Base-by-base conservation (phyloP, 2,329 filamentous ascomycete genomes). In the Dactylellina haptotyla region DNA sequence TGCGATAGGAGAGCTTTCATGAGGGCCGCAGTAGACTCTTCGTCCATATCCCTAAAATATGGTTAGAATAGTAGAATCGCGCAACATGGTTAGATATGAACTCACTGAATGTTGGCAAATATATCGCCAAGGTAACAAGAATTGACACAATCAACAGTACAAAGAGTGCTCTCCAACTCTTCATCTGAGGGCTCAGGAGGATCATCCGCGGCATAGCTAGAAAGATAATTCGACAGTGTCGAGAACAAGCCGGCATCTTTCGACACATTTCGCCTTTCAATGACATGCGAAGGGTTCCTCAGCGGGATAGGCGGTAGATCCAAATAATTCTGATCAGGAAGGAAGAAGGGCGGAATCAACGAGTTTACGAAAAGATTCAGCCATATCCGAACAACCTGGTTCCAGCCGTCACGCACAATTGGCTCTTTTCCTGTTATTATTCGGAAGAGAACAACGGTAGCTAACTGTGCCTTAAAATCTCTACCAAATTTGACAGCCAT, bases 151-250 rank as follows among this genome's bases (percentile, higher is more conserved):
- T 98, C 95, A 1, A 97, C 91, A 0, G 95, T 94, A 79, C 91
- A 95, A 8, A 99, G 84, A 0, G 95, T 98, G 79, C 95, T 97
- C 79, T 99, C 95, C 28, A 99, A 85, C 80, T 99, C 95, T 80
- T 98, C 94, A 76, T 98, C 93, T 0, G 95, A 98, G 1, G 95
- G 95, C 82, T 99, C 95, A 0, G 95, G 95, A 10, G 95, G 95
- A 79, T 99, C 95, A 80, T 98, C 95, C 9, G 95, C 96, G 43
- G 96, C 95, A 80, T 99, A 98, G 80, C 94, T 98, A n/a, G 93
- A 96, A 30, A 99, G 93, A 79, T 98, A 99, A 3, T 91, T 96
- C 0, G 94, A 96, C 78, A 99, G 92, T 0, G 94, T 93, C 2
- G 93, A 97, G 80, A 99, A 93, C 54, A 99, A 87, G 4, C 95